Evolutionary conservation across 805 yeast species (phyloP), one percentile per base, ranked within the genome.

Genomic region (Candida insectalens): DNA sequence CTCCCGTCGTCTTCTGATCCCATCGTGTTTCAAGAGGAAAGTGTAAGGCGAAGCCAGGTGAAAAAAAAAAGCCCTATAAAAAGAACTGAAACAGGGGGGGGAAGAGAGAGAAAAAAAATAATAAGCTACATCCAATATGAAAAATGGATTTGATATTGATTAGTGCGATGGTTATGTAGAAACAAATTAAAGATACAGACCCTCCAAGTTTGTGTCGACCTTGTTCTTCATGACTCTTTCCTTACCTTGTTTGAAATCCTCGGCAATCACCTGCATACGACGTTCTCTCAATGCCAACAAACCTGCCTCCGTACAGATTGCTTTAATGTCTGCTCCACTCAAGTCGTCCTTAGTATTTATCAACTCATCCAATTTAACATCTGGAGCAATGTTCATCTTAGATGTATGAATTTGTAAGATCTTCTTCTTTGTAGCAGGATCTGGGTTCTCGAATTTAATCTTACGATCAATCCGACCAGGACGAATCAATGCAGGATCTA

Each of bases 391-490:
- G 48, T 78, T 84, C 97, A 88, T 88, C 63, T 85, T 88, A 41
- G 83, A 76, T 3, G 96, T 88, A 59, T 89, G 97, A 47, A 89
- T 89, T 38, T 77, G 71, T 51, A 89, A 71, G 59, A 89, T 89
- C 71, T 88, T 88, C 65, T 87, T 83, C 67, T 89, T 83, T 31
- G 96, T 88, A 38, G 80, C 76, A 29, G 88, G 78, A 50, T 89
- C 96, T 18, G 97, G 97, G 49, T 88, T 89, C 62, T 92, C 96
- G 62, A 89, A 89, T 57, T 88, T 71, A 49, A 88, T 88, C 67
- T 88, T 88, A 53, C 97, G 76, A 61, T 88, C 97, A 50, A 88
- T 89, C 68, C 97, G 81, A 29, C 97, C 97, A 0, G 97, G 97
- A 61, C 97, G 77, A 47, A 89, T 81, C 50, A 89, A 69, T 3